Evolutionary conservation across 306 rosid genomes (phyloP).

Genomic region (Pterocarpus macrocarpus): DNA sequence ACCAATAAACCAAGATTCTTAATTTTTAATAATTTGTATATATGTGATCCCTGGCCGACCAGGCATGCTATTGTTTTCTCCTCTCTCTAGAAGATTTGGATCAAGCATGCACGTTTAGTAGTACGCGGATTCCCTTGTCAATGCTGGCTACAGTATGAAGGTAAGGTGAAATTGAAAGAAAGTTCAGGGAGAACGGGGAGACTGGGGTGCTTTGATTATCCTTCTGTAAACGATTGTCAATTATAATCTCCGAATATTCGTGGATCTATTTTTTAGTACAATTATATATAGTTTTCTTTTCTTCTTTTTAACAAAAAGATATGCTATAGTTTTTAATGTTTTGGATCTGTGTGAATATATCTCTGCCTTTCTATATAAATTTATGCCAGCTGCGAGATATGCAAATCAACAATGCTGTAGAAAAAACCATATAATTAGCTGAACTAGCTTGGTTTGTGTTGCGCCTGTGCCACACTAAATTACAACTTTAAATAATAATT

Average conservation of each 20-base stretch:
- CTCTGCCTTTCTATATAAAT: neutral
- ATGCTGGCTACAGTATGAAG: neutral
- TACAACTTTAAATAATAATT: neutral
- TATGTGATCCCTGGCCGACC: neutral
- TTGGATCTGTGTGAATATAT: too few species aligned
- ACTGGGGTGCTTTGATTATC: neutral
- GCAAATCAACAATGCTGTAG: neutral
- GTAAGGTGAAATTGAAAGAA: neutral
- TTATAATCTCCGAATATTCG: neutral
- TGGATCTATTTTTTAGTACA: neutral
- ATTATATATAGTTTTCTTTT: too few species aligned
- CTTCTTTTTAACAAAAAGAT: too few species aligned
- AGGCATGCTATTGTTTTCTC: neutral
- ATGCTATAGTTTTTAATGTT: neutral
- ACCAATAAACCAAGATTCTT: constrained; percentile 11
- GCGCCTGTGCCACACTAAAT: neutral
- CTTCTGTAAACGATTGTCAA: neutral
- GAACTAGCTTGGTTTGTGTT: neutral
- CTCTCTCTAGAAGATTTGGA: constrained; percentile 3
- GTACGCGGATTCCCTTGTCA: neutral
- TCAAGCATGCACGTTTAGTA: neutral
- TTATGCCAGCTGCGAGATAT: neutral
- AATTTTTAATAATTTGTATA: neutral
- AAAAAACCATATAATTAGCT: neutral
- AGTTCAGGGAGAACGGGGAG: neutral